phyloP scores from a whole-genome alignment of 805 yeast species.

The Candida orba region DNA sequence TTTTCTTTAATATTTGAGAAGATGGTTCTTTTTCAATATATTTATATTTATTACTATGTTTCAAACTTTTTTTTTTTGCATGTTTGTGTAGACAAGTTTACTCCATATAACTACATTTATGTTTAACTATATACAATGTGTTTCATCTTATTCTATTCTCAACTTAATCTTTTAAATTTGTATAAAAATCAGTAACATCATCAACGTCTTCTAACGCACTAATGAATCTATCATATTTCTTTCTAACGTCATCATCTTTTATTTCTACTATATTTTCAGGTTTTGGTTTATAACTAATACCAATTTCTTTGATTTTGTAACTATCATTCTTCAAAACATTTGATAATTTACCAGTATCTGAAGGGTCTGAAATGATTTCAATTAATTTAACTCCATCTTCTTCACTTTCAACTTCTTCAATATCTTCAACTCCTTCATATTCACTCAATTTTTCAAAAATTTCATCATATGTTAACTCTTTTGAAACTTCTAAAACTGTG shows the following conservation, averaged over 20 bases:
- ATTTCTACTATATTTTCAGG: conserved; percentile 52
- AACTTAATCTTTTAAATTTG: conserved; percentile 44
- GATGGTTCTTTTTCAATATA: conserved; percentile 1
- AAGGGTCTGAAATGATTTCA: conserved; percentile 57
- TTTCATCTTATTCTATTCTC: background rate
- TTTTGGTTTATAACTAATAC: conserved; percentile 60
- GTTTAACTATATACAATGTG: background rate
- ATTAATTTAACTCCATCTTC: conserved; percentile 22
- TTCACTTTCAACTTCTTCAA: conserved; percentile 37
- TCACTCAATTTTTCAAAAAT: conserved; percentile 73
- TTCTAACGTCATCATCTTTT: conserved; percentile 43
- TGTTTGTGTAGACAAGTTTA: too few relatives aligned
- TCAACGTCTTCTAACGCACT: conserved; percentile 65
- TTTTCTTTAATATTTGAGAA: background rate
- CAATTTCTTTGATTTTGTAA: conserved; percentile 62
- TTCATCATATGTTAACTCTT: conserved; percentile 44
- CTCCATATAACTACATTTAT: too few relatives aligned
- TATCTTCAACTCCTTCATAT: conserved; percentile 66
- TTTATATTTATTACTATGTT: conserved; percentile 4
- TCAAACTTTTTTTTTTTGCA: conserved; percentile 1
- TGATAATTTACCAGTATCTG: conserved; percentile 56
- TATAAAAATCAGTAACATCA: conserved; percentile 75
- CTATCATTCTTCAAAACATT: conserved; percentile 38
- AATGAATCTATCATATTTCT: conserved; percentile 50
- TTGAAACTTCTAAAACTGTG: conserved; percentile 39